Conservation (phyloP, 257 asterid genomes). For the Parsonsia alboflavescens region DNA sequence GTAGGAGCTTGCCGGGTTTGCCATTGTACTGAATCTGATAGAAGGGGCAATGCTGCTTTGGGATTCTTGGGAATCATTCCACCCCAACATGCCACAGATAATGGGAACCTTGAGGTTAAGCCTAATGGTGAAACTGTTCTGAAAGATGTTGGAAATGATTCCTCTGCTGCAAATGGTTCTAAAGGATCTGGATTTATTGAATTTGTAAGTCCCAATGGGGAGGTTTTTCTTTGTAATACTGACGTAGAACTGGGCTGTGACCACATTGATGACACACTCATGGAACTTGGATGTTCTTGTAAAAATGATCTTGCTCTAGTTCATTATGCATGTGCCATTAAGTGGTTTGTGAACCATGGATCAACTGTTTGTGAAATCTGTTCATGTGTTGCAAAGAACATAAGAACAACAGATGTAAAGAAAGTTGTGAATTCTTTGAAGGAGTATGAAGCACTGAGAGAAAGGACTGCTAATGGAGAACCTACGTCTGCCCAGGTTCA, state of each 20-base stretch:
- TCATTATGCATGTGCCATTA: constrained; percentile 87
- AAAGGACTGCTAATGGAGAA: constrained; percentile 65
- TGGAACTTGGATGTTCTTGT: constrained; percentile 89
- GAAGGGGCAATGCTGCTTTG: constrained; percentile 65
- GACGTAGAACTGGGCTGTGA: constrained; percentile 63
- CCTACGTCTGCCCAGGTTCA: constrained; percentile 53
- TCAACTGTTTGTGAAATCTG: constrained; percentile 86
- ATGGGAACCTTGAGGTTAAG: constrained; percentile 33
- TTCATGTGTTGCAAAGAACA: constrained; percentile 54
- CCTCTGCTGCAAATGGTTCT: constrained; percentile 18
- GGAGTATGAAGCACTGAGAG: constrained; percentile 65
- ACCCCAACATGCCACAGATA: constrained; percentile 31
- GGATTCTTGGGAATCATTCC: constrained; percentile 67
- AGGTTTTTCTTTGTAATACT: constrained; percentile 68
- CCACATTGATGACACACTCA: constrained; percentile 50
- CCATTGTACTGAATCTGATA: constrained; percentile 75
- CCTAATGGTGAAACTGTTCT: constrained; percentile 27
- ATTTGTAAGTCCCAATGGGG: constrained; percentile 81
- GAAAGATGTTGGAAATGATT: constrained; percentile 36
- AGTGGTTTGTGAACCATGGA: constrained; percentile 94
- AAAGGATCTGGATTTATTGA: constrained; percentile 62
- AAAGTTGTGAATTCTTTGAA: constrained; percentile 60
- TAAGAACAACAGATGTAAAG: constrained; percentile 54
- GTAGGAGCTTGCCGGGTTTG: constrained; percentile 74
- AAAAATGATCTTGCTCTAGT: constrained; percentile 81